Base-by-base conservation (phyloP, 2,329 filamentous ascomycete genomes). In the Akanthomyces dipterigenus region DNA sequence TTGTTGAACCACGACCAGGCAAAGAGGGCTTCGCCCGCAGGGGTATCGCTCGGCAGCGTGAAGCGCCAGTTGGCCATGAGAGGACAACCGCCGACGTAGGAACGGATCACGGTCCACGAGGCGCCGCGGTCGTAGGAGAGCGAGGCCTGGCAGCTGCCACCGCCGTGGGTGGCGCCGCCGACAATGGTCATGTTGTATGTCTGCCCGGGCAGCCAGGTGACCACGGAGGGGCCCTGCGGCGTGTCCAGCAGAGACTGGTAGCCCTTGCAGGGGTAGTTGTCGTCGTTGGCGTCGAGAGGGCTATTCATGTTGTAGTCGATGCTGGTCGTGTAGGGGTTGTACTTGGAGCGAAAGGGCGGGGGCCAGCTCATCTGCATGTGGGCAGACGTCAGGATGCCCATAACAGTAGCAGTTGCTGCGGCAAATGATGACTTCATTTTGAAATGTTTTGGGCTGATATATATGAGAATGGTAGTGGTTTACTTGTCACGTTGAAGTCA, bases 1-100 rank as follows among this genome's bases (percentile, higher is more conserved):
- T 85, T 78, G 78, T 91, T 91, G 76, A 89, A 88, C 88, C 88
- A 90, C 31, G 84, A 86, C 90, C 90, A 93, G 40, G 86, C 85
- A 56, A 93, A 82, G 48, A 93, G 73, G 60, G 85, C 88, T 28
- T 54, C 50, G 73, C 74, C 77, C 63, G 73, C 69, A 16, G 85
- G 85, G 1, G 84, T 83, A 65, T 88, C 84, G 2, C 75, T 72
- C 7, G 89, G 89, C 36, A 93, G 75, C 38, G 78, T 83, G 73
- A 93, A 93, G 66, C 80, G 74, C 72, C 87, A 90, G 60, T 75
- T 80, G 46, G 78, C 76, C 43, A 8, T 43, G 1, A 72, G 70
- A 18, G 82, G 82, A 66, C 82, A 85, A 70, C 78, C 76, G 50
- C 83, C 82, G 67, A 83, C 73, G 69, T 80, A 82, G 66, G 81